These are phyloP conservation scores for Hagleromyces aurorensis DNA, from an alignment of 805 yeast genomes.

Conservation along the genomic window DNA sequence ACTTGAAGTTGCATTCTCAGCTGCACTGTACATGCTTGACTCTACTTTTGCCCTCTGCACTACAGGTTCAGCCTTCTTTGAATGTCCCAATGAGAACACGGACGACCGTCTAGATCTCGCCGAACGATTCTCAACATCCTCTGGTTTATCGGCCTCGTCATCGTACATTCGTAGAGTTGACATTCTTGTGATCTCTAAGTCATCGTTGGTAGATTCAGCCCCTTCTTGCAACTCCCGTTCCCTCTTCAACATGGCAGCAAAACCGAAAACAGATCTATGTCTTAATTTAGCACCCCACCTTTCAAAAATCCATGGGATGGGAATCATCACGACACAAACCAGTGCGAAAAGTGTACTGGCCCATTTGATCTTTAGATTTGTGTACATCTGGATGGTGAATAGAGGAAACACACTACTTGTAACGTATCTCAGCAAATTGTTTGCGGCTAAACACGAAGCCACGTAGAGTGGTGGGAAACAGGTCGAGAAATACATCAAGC, in stretches of 20 bases:
- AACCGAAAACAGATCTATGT: slow-evolving; percentile 49
- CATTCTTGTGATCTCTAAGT: slow-evolving; percentile 5
- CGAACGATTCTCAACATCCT: no score
- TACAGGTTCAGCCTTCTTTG: no score
- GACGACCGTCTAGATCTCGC: no score
- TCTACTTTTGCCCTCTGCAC: no score
- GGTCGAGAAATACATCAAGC: slow-evolving; percentile 60
- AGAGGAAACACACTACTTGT: slow-evolving; percentile 77
- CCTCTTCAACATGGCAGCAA: slow-evolving; percentile 42
- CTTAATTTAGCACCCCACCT: slow-evolving; percentile 53
- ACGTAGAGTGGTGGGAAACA: slow-evolving; percentile 67
- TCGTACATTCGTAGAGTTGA: slow-evolving; percentile 6
- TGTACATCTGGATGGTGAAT: slow-evolving; percentile 79
- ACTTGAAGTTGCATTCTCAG: no score
- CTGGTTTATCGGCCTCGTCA: no score
- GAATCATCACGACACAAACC: slow-evolving; percentile 59
- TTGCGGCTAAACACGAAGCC: slow-evolving; percentile 88
- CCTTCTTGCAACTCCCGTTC: slow-evolving; percentile 16
- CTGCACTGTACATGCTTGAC: no score
- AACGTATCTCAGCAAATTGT: slow-evolving; percentile 67
- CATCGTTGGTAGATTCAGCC: slow-evolving; percentile 29
- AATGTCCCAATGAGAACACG: no score
- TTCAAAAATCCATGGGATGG: slow-evolving; percentile 66
- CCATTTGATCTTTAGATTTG: slow-evolving; percentile 66
- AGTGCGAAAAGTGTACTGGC: slow-evolving; percentile 63